phyloP scores from a whole-genome alignment of 495 filamentous ascomycete genomes.

The Xylaria scruposa region DNA sequence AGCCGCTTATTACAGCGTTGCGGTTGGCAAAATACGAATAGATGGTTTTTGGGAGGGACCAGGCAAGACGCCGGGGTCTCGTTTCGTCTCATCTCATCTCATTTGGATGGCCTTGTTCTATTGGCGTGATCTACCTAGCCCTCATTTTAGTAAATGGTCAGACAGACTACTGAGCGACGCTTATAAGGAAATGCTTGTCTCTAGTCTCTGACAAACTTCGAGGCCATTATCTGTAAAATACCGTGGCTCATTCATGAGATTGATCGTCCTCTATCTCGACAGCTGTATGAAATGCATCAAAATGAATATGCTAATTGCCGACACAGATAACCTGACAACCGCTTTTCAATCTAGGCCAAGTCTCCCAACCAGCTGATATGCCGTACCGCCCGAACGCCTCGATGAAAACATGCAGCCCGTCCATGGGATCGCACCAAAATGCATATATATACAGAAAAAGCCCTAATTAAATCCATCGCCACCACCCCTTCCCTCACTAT shows the following conservation, averaged over 20 bases:
- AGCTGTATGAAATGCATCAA: constrained; percentile 3
- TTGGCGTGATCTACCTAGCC: background rate
- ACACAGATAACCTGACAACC: background rate
- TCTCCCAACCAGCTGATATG: constrained; percentile 4
- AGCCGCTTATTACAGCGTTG: constrained; percentile 1
- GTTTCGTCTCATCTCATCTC: background rate
- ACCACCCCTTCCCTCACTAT: background rate
- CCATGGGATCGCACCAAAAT: background rate
- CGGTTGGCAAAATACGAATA: constrained; percentile 19
- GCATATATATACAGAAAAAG: constrained; percentile 1
- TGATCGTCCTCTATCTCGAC: background rate
- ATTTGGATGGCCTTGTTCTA: background rate
- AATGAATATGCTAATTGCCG: background rate
- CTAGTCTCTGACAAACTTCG: background rate
- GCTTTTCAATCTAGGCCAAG: background rate
- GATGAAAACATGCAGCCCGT: background rate
- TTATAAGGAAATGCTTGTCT: background rate
- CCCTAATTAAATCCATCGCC: background rate
- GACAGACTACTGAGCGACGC: background rate
- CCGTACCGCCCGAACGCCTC: constrained; percentile 11
- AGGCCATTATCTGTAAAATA: background rate
- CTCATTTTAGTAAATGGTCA: background rate
- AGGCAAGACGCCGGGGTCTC: background rate
- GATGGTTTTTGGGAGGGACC: background rate
- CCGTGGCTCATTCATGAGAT: background rate